A percentile compares a stretch with the other conserved stretches of the same genome.
Conservation (phyloP, 139 green algal genomes). For the Marvania coccoides region DNA sequence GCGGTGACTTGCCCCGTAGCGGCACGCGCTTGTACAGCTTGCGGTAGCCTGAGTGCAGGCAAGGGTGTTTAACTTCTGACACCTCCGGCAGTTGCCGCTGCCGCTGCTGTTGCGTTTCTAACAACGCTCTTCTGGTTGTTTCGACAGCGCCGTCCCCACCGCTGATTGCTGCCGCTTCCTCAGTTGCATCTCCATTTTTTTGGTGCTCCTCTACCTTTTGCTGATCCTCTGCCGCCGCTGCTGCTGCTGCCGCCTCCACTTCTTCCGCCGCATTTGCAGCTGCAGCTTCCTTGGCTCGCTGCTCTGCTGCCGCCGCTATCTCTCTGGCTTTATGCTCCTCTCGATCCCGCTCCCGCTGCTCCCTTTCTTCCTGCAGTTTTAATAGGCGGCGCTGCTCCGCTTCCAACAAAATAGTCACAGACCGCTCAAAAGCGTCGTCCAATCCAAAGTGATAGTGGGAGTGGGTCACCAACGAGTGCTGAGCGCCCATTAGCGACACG, state of each 20-base stretch:
- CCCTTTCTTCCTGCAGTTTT: not conserved
- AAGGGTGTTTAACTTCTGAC: conserved; percentile 26
- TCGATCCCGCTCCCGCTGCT: not conserved
- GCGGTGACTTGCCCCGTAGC: not conserved
- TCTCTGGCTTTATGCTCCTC: not conserved
- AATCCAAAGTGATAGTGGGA: conserved; percentile 54
- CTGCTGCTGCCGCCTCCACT: not conserved
- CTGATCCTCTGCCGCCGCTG: not conserved
- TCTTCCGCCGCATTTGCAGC: not conserved
- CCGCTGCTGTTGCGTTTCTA: not conserved
- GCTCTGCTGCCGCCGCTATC: not conserved
- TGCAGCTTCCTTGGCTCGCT: not conserved
- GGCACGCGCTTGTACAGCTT: conserved; percentile 34
- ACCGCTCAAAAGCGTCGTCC: conserved; percentile 71
- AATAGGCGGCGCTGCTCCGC: not conserved
- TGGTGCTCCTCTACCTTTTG: not conserved
- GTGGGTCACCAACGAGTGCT: conserved; percentile 33
- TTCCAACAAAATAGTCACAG: conserved; percentile 46
- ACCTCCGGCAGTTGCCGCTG: not conserved
- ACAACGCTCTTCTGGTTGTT: not conserved
- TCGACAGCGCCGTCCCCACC: not conserved
- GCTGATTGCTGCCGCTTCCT: not conserved
- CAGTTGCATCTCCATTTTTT: too few species aligned
- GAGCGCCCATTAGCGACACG: conserved; percentile 24
- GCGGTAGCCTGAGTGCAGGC: conserved; percentile 57